Evolutionary conservation across 257 asterid species (phyloP).

Genomic region (Cynanchum wilfordii): DNA sequence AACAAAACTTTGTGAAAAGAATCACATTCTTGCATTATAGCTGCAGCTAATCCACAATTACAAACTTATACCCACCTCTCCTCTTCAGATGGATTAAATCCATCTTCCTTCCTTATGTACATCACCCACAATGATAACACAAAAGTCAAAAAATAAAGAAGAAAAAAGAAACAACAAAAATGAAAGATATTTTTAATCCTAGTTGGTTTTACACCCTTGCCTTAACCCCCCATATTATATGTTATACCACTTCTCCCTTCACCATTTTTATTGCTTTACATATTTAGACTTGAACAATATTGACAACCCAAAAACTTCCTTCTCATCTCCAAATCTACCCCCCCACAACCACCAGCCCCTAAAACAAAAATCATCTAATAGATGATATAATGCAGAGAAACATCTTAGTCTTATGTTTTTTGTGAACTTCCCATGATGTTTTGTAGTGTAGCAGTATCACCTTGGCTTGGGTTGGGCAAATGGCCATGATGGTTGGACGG

Average conservation of each 20-base stretch:
- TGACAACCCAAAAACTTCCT: conserved; percentile 15
- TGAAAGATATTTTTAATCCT: conserved; percentile 2
- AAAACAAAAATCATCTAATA: conserved; percentile 2
- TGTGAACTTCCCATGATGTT: neutral
- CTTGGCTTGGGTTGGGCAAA: conserved; percentile 27
- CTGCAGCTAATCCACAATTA: conserved; percentile 20
- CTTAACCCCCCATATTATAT: conserved; percentile 18
- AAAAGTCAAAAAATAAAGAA: conserved; percentile 7
- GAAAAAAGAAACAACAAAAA: conserved; percentile 19
- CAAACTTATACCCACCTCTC: conserved; percentile 25
- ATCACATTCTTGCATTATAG: conserved; percentile 14
- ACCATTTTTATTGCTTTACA: conserved; percentile 25
- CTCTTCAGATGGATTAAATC: conserved; percentile 4
- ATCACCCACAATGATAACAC: conserved; percentile 28
- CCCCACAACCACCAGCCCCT: conserved; percentile 1
- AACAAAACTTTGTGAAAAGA: conserved; percentile 17
- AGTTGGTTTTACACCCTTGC: neutral
- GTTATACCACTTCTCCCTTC: neutral
- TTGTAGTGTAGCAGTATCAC: conserved; percentile 6
- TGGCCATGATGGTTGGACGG: conserved; percentile 54
- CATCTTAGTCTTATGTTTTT: neutral
- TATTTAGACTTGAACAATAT: conserved; percentile 7
- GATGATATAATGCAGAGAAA: neutral
- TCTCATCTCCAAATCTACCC: conserved; percentile 11
- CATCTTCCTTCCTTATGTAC: conserved; percentile 22